These are phyloP conservation scores for Malus domestica DNA, from an alignment of 306 rosid genomes.

Conservation along the genomic window ASM211411v1 NC_041803.1:22944001-22944500, in stretches of 20 bases:
- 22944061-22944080: not conserved
- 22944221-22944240: no score
- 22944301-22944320: not conserved
- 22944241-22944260: no score
- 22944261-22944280: not conserved
- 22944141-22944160: no score
- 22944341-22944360: not conserved
- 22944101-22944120: no score
- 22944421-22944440: not conserved
- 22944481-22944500: not conserved
- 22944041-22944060: not conserved
- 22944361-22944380: not conserved
- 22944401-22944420: not conserved
- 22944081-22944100: not conserved
- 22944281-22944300: no score
- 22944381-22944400: not conserved
- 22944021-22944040: not conserved
- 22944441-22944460: not conserved
- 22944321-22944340: not conserved
- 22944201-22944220: no score
- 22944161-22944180: no score
- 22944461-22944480: not conserved
- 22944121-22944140: no score
- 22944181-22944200: no score
- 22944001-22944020: not conserved